Evolutionary conservation across 371 early-diverging fungal species (phyloP), one percentile per base, ranked within the genome.

Genomic region (Thermomucor indicae-seudaticae): DNA sequence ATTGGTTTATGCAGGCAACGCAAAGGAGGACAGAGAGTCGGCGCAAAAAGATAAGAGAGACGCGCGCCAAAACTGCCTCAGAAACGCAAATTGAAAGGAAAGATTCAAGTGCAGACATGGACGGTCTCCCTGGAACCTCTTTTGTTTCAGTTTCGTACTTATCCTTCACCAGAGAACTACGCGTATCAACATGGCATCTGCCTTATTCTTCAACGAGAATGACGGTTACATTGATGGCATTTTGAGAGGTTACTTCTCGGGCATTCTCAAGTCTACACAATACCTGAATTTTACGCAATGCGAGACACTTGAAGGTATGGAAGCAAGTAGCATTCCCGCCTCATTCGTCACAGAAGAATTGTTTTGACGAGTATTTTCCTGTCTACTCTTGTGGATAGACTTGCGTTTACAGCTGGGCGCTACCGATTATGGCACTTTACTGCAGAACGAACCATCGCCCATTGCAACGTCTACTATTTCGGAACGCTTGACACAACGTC

Each of bases 231-330:
- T 96, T 25, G 97, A 98, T 68, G 98, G 88, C 39, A 87, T 98
- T 46, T 86, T 96, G 50, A 86, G 98, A 53, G 98, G 98, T 6
- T 96, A 90, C 81, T 87, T 91, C 55, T 78, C 84, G 43, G 93
- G 90, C 42, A 83, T 98, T 56, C 75, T 97, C 43, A 88, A 79
- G 42, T 64, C 74, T 22, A 70, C 81, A 19, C 86, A 92, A 56
- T 98, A 98, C 74, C 65, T 86, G 41, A 97, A 96, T 80, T 79
- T 98, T 57, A 88, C 91, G 11, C 98, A 97, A 65, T 97, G 97
- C 80, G 97, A 97, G 72, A 94, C 92, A n/a, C 80, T 98, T 41
- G 98, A 97, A 62, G 96, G 93, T 93, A 64, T 53, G 45, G 17
- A 1, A 23, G 22, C 24, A 30, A 28, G 32, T n/a, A 31, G 45